Conservation (phyloP, 2,329 filamentous ascomycete species). For the Diaporthe vexans region DNA sequence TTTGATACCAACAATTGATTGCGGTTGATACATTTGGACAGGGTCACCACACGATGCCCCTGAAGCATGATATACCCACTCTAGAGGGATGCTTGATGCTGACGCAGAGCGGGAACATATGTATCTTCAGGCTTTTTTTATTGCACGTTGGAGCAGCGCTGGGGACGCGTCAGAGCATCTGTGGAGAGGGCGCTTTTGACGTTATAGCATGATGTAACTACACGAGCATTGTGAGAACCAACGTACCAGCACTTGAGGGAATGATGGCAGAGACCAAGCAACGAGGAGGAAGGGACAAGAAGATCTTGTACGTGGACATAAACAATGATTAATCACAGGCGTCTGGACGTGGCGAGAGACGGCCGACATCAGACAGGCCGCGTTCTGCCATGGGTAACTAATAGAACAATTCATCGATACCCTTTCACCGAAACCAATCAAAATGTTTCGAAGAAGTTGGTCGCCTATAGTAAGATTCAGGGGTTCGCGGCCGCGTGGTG, state of each 20-base stretch:
- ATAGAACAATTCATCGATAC: constrained; percentile 1
- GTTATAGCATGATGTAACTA: not conserved
- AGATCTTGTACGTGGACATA: not conserved
- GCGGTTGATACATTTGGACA: not conserved
- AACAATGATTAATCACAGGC: not conserved
- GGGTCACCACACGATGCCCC: not conserved
- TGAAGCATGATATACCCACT: not conserved
- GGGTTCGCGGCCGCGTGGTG: not conserved
- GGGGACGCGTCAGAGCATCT: not conserved
- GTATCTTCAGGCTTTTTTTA: not conserved
- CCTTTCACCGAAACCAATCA: not conserved
- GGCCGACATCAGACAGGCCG: not conserved
- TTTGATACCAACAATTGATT: not conserved
- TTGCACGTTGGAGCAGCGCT: not conserved
- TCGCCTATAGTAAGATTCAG: not conserved
- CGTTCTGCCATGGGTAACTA: not conserved
- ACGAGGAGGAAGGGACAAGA: not conserved
- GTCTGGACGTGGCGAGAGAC: not conserved
- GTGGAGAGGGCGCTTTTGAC: not conserved
- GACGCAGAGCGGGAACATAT: not conserved
- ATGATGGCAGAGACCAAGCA: not conserved
- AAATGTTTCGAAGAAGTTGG: not conserved
- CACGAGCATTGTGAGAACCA: not conserved
- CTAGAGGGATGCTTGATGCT: not conserved
- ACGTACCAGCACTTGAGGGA: not conserved